Percentiles rank a stretch among this genome's conserved stretches.
Evolutionary conservation across 2,329 filamentous ascomycete species (phyloP).

Genomic region (Dothistroma pini): DNA sequence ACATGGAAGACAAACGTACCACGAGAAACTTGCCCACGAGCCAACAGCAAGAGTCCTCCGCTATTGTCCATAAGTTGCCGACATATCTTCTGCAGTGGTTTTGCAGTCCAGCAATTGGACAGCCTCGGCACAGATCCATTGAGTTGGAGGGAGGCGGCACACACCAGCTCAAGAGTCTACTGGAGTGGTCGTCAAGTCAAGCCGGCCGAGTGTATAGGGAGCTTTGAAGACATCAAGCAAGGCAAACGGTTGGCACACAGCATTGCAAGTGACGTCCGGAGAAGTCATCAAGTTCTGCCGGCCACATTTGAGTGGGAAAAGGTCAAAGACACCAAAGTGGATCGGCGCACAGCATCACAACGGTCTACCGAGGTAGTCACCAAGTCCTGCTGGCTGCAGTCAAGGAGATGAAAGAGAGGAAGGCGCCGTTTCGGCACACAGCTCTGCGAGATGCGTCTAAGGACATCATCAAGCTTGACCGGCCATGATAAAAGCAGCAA

Average conservation of each 20-base stretch:
- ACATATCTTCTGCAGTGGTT: background rate
- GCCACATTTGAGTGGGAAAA: background rate
- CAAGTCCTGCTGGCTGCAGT: background rate
- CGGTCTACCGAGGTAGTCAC: background rate
- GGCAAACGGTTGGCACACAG: background rate
- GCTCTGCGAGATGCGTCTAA: background rate
- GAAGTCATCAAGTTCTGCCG: background rate
- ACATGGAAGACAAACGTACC: background rate
- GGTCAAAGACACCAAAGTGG: background rate
- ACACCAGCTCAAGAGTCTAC: background rate
- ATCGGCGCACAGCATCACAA: background rate
- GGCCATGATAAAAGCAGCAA: background rate
- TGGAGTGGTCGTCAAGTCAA: background rate
- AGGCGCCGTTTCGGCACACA: background rate
- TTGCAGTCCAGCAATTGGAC: background rate
- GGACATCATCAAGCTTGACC: background rate
- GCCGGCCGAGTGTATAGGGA: background rate
- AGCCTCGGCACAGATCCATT: background rate
- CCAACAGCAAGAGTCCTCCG: background rate
- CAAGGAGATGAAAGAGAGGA: background rate
- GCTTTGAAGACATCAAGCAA: background rate
- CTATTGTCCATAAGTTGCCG: background rate
- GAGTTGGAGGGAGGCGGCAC: background rate
- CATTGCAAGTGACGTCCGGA: background rate
- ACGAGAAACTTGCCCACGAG: background rate